These are phyloP conservation scores for Yarrowia osloensis DNA, from an alignment of 805 yeast species.

Conservation along the genomic window DNA sequence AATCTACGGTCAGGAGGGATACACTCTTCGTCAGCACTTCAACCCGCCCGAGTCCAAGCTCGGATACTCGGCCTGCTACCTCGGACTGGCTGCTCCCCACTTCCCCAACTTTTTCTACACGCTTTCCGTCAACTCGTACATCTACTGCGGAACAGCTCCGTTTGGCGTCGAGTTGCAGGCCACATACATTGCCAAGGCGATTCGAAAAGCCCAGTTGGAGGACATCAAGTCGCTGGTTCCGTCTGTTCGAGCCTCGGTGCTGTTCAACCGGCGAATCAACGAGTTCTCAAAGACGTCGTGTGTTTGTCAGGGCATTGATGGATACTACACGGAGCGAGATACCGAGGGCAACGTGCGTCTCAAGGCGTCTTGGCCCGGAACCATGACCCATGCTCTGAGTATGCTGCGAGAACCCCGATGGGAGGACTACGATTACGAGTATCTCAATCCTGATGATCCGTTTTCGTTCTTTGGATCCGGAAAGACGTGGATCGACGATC, in stretches of 20 bases:
- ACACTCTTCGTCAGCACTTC: constrained; percentile 25
- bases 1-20: constrained; percentile 24
- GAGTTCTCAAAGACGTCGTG: constrained; percentile 26
- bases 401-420: constrained; percentile 31
- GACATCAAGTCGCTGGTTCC: constrained; percentile 31
- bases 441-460: constrained; percentile 31
- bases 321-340: constrained; percentile 23
- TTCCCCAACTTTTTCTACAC: constrained; percentile 32
- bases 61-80: constrained; percentile 28
- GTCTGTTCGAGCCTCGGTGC: constrained; percentile 15
- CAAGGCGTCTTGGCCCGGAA: constrained; percentile 33
- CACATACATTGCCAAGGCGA: constrained; percentile 28
- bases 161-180: constrained; percentile 30
- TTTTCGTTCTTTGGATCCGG: constrained; percentile 34
- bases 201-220: constrained; percentile 28
- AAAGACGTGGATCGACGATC: constrained; percentile 31
- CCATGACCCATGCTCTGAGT: constrained; percentile 32
- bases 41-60: constrained; percentile 21
- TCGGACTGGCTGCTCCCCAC: constrained; percentile 32
- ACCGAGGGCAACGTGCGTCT: constrained; percentile 9
- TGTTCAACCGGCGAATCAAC: constrained; percentile 29
- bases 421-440: constrained; percentile 34
- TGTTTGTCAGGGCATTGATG: constrained; percentile 24
- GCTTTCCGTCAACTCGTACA: constrained; percentile 30
- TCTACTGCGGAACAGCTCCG: constrained; percentile 30